Percentiles rank a stretch among this genome's conserved stretches.
Evolutionary conservation across 768 basidiomycete genomes (phyloP).

Genomic region (Fomitopsis pulvina): DNA sequence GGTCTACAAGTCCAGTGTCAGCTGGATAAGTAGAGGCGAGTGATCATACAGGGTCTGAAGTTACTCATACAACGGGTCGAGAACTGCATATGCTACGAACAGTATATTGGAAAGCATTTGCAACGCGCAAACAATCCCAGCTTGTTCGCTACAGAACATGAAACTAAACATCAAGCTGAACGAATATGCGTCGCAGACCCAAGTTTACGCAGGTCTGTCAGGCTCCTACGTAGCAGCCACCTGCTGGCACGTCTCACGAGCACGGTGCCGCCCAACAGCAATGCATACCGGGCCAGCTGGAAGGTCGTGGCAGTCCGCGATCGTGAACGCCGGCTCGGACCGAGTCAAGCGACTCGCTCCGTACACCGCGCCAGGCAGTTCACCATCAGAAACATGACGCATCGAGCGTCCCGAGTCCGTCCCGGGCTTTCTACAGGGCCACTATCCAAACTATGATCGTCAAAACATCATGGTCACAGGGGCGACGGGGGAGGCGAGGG

Average conservation of each 20-base stretch:
- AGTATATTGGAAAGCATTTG: not conserved
- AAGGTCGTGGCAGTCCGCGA: not conserved
- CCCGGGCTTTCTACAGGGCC: not conserved
- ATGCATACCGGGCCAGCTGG: not conserved
- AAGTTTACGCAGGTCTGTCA: not conserved
- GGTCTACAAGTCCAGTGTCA: no score
- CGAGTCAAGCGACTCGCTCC: not conserved
- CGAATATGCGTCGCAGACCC: not conserved
- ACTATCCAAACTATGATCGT: not conserved
- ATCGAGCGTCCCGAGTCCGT: not conserved
- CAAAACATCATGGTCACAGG: not conserved
- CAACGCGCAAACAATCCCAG: not conserved
- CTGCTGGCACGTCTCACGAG: no score
- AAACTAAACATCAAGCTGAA: not conserved
- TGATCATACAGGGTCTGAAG: not conserved
- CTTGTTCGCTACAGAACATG: not conserved
- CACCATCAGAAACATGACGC: not conserved
- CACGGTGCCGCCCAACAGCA: no score
- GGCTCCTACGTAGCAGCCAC: not conserved
- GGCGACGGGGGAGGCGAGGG: conserved; percentile 9
- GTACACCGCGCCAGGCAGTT: not conserved
- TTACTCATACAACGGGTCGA: not conserved
- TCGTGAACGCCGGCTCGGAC: not conserved
- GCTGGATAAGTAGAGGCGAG: no score
- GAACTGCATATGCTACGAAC: not conserved